Evolutionary conservation across 306 rosid species (phyloP).

Genomic region (Lathyrus oleraceus): DNA sequence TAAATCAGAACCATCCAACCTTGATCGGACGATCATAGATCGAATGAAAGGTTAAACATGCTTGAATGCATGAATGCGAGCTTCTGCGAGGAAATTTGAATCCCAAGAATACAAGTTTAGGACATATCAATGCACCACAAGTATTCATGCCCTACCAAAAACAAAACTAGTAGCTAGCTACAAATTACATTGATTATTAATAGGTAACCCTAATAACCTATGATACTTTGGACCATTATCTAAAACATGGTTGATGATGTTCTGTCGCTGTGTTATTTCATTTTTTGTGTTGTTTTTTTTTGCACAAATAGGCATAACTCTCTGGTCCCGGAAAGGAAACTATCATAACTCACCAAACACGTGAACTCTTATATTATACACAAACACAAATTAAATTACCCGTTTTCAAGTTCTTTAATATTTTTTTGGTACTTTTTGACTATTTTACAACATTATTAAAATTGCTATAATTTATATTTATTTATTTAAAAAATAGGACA

Average conservation of each 20-base stretch:
- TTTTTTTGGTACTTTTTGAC: not conserved
- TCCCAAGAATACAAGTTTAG: not conserved
- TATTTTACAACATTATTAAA: no score
- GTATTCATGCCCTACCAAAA: not conserved
- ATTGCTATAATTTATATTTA: no score
- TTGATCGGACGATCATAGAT: no score
- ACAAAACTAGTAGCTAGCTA: not conserved
- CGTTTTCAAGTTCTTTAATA: conserved; percentile 2
- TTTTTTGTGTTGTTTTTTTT: conserved; percentile 19
- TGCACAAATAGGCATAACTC: conserved; percentile 32
- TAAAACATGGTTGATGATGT: conserved; percentile 33
- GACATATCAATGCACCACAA: not conserved
- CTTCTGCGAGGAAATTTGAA: no score
- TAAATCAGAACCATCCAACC: no score
- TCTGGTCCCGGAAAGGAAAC: conserved; percentile 28
- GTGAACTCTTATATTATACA: not conserved
- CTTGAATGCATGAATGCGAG: no score
- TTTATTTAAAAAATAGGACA: no score
- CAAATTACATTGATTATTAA: conserved; percentile 5
- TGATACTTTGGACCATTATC: conserved; percentile 29
- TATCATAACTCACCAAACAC: conserved; percentile 24
- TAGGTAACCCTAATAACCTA: conserved; percentile 13
- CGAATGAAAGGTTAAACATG: no score
- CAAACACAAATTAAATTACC: not conserved
- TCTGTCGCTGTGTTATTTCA: conserved; percentile 32